Evolutionary conservation across 768 basidiomycete genomes (phyloP).

Genomic region (Tylopilus sp.): DNA sequence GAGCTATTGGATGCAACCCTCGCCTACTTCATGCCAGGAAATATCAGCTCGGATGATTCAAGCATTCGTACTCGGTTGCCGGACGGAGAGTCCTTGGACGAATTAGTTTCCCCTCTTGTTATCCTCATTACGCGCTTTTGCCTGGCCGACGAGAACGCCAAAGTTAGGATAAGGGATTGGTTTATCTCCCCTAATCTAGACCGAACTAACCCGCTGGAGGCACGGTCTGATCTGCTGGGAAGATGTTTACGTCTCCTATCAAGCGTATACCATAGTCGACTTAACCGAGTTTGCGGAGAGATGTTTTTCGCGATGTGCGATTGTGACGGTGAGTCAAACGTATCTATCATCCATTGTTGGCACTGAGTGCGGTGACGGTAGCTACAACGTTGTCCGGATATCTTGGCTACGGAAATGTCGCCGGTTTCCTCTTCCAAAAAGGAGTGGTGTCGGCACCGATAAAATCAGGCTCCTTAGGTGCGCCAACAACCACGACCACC

Average conservation of each 20-base stretch:
- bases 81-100: conserved; percentile 63
- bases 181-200: conserved; percentile 80
- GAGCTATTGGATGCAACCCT: conserved; percentile 63
- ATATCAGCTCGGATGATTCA: conserved; percentile 59
- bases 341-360: neutral
- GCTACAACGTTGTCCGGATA: conserved; percentile 72
- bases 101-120: conserved; percentile 70
- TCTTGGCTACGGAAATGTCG: conserved; percentile 93
- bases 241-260: conserved; percentile 73
- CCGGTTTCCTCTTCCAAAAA: conserved; percentile 91
- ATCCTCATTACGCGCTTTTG: conserved; percentile 73
- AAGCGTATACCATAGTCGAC: conserved; percentile 66
- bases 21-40: conserved; percentile 63
- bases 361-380: conserved; percentile 21
- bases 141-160: conserved; percentile 55
- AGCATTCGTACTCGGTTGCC: conserved; percentile 46
- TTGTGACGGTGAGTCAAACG: conserved; percentile 52
- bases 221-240: conserved; percentile 71
- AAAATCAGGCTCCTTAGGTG: conserved; percentile 30
- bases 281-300: conserved; percentile 81
- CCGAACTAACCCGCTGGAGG: conserved; percentile 71
- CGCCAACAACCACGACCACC: conserved; percentile 31
- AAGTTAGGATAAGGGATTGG: conserved; percentile 57
- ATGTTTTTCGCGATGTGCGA: conserved; percentile 83
- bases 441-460: conserved; percentile 68